Evolutionary conservation across 2,329 filamentous ascomycete species (phyloP).

Genomic region (Aspergillus hortae): DNA sequence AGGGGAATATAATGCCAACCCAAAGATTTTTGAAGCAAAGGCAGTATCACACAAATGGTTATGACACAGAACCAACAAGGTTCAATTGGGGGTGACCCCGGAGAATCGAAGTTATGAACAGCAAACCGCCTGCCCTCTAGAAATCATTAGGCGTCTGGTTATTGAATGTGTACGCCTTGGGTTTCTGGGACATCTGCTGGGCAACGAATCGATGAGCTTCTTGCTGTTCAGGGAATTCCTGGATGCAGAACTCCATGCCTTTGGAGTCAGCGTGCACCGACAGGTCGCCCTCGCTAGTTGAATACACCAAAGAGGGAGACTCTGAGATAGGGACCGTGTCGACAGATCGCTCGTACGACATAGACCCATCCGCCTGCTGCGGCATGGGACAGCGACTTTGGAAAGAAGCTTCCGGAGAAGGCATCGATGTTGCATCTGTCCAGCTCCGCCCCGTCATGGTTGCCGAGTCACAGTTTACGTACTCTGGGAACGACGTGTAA

Average conservation of each 20-base stretch:
- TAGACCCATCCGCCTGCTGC: conserved; percentile 33
- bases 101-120: too few relatives aligned
- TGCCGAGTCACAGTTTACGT: conserved; percentile 34
- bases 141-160: conserved; percentile 41
- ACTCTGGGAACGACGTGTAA: conserved; percentile 41
- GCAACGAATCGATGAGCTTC: conserved; percentile 40
- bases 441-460: conserved; percentile 41
- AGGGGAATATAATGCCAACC: conserved; percentile 1
- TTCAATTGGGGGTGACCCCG: not conserved
- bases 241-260: conserved; percentile 41
- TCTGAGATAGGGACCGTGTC: conserved; percentile 27
- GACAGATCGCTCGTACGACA: conserved; percentile 34
- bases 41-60: conserved; percentile 2
- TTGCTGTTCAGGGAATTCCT: conserved; percentile 44
- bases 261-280: conserved; percentile 26
- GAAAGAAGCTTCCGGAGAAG: conserved; percentile 40
- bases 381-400: conserved; percentile 31
- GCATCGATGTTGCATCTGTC: conserved; percentile 36
- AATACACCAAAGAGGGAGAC: conserved; percentile 31
- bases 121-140: not conserved
- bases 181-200: conserved; percentile 41
- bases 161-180: conserved; percentile 43
- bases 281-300: conserved; percentile 27
- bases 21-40: conserved; percentile 6
- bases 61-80: conserved; percentile 1